Evolutionary conservation across 768 basidiomycete species (phyloP).

Genomic region (Rhodotorula kratochvilovae): DNA sequence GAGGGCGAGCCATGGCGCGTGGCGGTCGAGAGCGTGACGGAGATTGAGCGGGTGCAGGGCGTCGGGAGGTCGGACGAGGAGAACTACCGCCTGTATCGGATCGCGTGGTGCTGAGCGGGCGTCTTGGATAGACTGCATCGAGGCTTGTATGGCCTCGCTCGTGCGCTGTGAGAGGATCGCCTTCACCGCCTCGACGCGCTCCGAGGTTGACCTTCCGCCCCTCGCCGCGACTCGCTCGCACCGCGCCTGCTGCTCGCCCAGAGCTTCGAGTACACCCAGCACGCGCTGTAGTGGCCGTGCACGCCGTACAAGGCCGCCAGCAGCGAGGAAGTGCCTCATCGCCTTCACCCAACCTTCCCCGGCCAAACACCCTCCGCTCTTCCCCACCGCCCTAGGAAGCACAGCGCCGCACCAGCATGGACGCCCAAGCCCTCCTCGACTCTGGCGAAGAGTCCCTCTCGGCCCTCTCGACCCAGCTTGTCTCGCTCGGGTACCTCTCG

Average conservation of each 20-base stretch:
- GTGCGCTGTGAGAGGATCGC: too few species aligned
- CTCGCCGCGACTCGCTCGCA: not conserved
- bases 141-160: not conserved
- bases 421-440: not conserved
- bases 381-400: not conserved
- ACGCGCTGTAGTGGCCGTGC: too few species aligned
- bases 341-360: not conserved
- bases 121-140: not conserved
- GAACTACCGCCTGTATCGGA: conserved; percentile 64
- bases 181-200: too few species aligned
- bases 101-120: conserved; percentile 64
- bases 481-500: conserved; percentile 15
- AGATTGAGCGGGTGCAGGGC: conserved; percentile 52
- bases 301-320: not conserved
- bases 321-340: too few species aligned
- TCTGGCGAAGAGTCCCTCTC: conserved; percentile 12
- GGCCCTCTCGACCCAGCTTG: conserved; percentile 18
- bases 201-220: not conserved
- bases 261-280: not conserved
- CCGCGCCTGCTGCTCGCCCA: too few species aligned
- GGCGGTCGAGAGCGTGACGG: conserved; percentile 54
- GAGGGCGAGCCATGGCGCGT: conserved; percentile 46
- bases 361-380: not conserved
- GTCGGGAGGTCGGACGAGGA: conserved; percentile 49
- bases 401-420: not conserved